A percentile compares a stretch with the other conserved stretches of the same genome.
Conservation (phyloP, 805 yeast genomes). For the Candida sithepensis region DNA sequence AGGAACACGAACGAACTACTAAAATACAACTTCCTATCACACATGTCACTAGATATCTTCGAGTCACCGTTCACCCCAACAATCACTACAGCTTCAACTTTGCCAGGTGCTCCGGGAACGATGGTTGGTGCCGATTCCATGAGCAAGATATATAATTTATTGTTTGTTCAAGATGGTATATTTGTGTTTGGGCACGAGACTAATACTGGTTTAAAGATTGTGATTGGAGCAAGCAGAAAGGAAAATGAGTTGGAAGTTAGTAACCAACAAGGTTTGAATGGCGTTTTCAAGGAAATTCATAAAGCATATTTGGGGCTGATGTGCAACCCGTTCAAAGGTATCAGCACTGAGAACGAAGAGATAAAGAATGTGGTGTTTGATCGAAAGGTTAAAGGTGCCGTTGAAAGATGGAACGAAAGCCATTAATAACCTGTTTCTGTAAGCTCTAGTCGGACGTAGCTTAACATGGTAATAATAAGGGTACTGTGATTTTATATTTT, state of each 20-base stretch:
- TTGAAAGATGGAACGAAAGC: conserved; percentile 21
- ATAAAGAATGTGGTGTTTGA: conserved; percentile 32
- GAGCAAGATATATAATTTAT: conserved; percentile 38
- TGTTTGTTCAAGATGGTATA: conserved; percentile 65
- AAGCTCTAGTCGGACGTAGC: too few species aligned
- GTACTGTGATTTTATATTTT: too few species aligned
- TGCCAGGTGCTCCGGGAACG: conserved; percentile 1
- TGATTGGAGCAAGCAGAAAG: conserved; percentile 47
- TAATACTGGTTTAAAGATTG: conserved; percentile 62
- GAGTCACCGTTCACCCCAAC: conserved; percentile 47
- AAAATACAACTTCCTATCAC: conserved; percentile 68
- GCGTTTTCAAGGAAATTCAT: conserved; percentile 42
- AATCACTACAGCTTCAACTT: conserved; percentile 9
- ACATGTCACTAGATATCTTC: conserved; percentile 71
- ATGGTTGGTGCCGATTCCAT: conserved; percentile 13
- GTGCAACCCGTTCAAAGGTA: conserved; percentile 59
- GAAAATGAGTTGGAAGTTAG: conserved; percentile 23
- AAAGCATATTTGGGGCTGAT: conserved; percentile 51
- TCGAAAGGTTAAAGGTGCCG: conserved; percentile 22
- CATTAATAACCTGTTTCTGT: too few species aligned
- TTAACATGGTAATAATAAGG: background rate
- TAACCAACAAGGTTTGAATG: conserved; percentile 17
- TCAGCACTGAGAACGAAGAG: conserved; percentile 26
- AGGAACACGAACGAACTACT: conserved; percentile 42
- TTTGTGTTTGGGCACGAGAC: conserved; percentile 68